Evolutionary conservation across 805 yeast genomes (phyloP), one percentile per base, ranked within the genome.

Genomic region (Kockiozyma suomiensis): DNA sequence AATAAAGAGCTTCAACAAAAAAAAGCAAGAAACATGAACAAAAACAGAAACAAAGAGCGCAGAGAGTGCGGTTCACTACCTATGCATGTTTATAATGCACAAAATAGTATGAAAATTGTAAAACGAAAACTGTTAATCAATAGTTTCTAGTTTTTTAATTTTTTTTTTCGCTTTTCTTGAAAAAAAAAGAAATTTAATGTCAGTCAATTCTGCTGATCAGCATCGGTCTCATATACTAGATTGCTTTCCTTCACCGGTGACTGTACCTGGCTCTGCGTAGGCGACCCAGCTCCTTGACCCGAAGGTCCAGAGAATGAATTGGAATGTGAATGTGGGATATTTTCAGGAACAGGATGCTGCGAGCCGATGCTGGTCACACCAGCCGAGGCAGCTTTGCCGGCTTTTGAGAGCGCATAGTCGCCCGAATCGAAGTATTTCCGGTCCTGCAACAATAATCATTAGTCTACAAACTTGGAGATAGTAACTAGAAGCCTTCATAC

Each of bases 381-480:
- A n/a, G 73, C 70, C 17, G 74, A 64, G 21, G 70, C 65, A 7
- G 72, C 70, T 49, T 68, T 67, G 49, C 76, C 77, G 25, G 77
- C 75, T 45, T 74, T 68, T 56, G 71, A 88, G 81, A 91, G 82
- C 10, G 97, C 97, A 73, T 91, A 91, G 74, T 91, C 97, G 8
- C 97, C 97, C 63, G 96, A 87, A 71, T 91, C 97, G 70, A 91
- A 92, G 74, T 88, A 91, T 76, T 90, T 92, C 69, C 96, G 83
- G 65, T 91, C 97, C 74, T 88, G 26, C 28, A 42, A 15, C 15
- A 12, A 5, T 23, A 17, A 4, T 7, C 7, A 41, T n/a, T 41
- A 41, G 46, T 23, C 32, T n/a, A 25, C 40, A 25, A 1, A 15
- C 6, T 19, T 15, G 38, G 1, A 21, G 42, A 12, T 30, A 10